Evolutionary conservation across 169 alveolate genomes (phyloP).

Genomic region (Eimeria maxima): DNA sequence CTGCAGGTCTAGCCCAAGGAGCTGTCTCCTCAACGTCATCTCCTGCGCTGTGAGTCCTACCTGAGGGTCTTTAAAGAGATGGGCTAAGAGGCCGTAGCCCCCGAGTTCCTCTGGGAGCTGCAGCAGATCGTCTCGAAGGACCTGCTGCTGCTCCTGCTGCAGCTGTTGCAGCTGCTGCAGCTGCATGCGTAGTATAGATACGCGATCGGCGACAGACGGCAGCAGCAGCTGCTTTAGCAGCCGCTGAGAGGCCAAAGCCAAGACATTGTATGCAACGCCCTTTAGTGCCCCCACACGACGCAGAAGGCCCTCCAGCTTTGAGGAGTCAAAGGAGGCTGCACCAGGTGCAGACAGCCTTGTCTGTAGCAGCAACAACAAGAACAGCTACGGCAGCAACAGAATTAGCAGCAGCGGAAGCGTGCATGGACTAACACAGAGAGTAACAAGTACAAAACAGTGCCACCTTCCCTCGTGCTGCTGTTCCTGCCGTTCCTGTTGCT

Average conservation of each 20-base stretch:
- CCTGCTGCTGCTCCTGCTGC: slow-evolving; percentile 37
- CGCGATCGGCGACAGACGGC: slow-evolving; percentile 20
- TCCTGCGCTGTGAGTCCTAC: slow-evolving; percentile 20
- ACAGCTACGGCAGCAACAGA: no score
- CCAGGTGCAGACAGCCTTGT: slow-evolving; percentile 12
- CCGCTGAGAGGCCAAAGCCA: slow-evolving; percentile 58
- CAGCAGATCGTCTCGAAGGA: slow-evolving; percentile 1
- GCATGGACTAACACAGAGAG: neutral
- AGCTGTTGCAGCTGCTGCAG: slow-evolving; percentile 51
- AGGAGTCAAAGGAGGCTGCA: neutral
- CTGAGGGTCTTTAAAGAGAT: slow-evolving; percentile 16
- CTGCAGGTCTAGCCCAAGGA: slow-evolving; percentile 34
- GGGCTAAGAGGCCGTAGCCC: slow-evolving; percentile 43
- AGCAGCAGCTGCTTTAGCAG: slow-evolving; percentile 66
- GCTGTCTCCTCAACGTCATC: slow-evolving; percentile 62
- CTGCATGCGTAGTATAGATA: slow-evolving; percentile 7
- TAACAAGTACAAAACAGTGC: neutral
- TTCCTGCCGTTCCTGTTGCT: slow-evolving; percentile 29
- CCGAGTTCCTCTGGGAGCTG: slow-evolving; percentile 57
- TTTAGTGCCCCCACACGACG: slow-evolving; percentile 42
- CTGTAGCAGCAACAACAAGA: neutral
- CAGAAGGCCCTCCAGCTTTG: slow-evolving; percentile 16
- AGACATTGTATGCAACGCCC: slow-evolving; percentile 46
- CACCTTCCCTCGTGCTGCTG: no score
- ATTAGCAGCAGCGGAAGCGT: neutral